Evolutionary conservation across 768 basidiomycete species (phyloP).

Genomic region (Rhizopogon vulgaris): DNA sequence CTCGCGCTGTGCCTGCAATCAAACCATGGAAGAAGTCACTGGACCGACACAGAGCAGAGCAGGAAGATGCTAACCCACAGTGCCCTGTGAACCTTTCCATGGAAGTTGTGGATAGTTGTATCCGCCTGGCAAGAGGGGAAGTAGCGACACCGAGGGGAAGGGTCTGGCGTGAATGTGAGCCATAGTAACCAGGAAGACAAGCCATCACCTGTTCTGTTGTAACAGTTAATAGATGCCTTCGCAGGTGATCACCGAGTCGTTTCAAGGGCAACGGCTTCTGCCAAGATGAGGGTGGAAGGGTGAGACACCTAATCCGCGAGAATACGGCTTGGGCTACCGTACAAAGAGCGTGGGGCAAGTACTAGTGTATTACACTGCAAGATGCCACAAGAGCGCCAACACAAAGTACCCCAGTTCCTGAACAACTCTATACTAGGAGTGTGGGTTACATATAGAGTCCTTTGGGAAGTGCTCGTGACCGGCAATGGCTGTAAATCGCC

Average conservation of each 20-base stretch:
- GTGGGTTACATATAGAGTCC: conserved; percentile 8
- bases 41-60: not conserved
- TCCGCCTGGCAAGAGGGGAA: not conserved
- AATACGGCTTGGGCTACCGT: not conserved
- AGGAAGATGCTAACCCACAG: not conserved
- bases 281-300: not conserved
- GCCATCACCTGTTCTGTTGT: not conserved
- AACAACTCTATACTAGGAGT: conserved; percentile 10
- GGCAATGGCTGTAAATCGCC: conserved; percentile 4
- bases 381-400: conserved; percentile 4
- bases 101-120: not conserved
- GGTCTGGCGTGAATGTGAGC: not conserved
- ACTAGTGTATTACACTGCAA: not conserved
- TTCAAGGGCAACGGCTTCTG: not conserved
- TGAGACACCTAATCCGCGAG: not conserved
- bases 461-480: conserved; percentile 5
- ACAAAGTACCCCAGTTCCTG: conserved; percentile 25
- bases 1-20: conserved; percentile 2
- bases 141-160: not conserved
- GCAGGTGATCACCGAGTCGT: not conserved
- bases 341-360: not conserved
- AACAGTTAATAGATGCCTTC: not conserved
- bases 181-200: conserved; percentile 14
- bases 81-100: not conserved
- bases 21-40: conserved; percentile 1